These are phyloP conservation scores for Pterulicium gracile DNA, from an alignment of 1,284 basidiomycete genomes.

Conservation along the genomic window DNA sequence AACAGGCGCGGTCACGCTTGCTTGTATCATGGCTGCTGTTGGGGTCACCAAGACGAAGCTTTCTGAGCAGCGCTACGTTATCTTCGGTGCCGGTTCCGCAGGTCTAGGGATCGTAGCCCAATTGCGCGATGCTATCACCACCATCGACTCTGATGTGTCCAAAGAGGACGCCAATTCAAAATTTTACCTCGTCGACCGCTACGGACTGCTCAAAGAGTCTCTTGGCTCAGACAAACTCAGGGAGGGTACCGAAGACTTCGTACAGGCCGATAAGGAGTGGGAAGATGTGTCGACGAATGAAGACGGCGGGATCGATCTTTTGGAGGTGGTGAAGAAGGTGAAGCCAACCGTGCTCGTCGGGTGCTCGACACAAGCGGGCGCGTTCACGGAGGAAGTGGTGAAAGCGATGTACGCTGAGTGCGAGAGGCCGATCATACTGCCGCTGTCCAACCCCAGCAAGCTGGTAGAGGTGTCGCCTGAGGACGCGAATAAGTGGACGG, in stretches of 20 bases:
- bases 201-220: conserved; percentile 43
- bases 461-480: conserved; percentile 69
- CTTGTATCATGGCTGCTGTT: conserved; percentile 65
- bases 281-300: conserved; percentile 27
- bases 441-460: conserved; percentile 72
- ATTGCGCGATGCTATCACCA: conserved; percentile 64
- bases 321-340: conserved; percentile 61
- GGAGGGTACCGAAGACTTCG: conserved; percentile 43
- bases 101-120: conserved; percentile 71
- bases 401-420: conserved; percentile 57
- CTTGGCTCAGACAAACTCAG: conserved; percentile 39
- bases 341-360: conserved; percentile 73
- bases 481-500: conserved; percentile 67
- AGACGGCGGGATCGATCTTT: conserved; percentile 35
- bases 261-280: conserved; percentile 45
- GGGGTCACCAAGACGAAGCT: conserved; percentile 63
- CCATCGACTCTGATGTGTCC: conserved; percentile 39
- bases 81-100: conserved; percentile 77
- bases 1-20: conserved; percentile 78
- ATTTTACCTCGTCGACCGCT: conserved; percentile 62
- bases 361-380: conserved; percentile 68
- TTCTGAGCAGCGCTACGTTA: conserved; percentile 64
- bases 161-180: conserved; percentile 45
- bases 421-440: conserved; percentile 72
- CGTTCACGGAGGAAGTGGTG: conserved; percentile 73